Evolutionary conservation across 176 grass and related monocot species (phyloP).

Genomic region (Hordeum vulgare): DNA sequence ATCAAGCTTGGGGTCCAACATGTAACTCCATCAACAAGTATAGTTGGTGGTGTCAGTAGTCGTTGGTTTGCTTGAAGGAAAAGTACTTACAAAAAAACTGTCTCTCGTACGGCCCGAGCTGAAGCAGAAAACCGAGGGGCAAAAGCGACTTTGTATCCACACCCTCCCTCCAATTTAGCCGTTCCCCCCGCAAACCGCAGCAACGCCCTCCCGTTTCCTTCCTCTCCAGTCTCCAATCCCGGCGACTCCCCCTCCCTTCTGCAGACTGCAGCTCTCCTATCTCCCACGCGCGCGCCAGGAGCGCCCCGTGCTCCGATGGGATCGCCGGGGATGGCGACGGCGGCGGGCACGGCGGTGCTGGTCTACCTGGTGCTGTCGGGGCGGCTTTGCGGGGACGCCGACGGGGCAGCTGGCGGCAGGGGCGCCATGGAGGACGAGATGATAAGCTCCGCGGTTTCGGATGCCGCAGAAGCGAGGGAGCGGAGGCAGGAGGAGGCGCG

Average conservation of each 20-base stretch:
- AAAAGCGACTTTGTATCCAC: not conserved
- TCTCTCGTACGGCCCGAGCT: not conserved
- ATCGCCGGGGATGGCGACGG: conserved; percentile 41
- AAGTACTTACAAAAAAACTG: not conserved
- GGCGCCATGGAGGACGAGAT: conserved; percentile 11
- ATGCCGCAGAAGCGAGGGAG: not conserved
- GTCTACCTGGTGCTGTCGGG: conserved; percentile 64
- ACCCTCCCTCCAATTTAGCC: conserved; percentile 30
- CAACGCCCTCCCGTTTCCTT: not conserved
- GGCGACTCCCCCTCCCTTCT: not conserved
- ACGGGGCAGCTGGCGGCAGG: not conserved
- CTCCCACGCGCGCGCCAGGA: not conserved
- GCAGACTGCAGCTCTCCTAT: not conserved
- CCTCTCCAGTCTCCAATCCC: not conserved
- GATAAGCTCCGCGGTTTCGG: conserved; percentile 16
- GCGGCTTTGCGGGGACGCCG: conserved; percentile 41
- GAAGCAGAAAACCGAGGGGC: not conserved
- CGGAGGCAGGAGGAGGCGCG: conserved; percentile 27
- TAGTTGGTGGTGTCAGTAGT: not conserved
- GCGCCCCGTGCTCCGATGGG: conserved; percentile 23
- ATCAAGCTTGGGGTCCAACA: not conserved
- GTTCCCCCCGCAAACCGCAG: not conserved
- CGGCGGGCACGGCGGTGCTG: conserved; percentile 63
- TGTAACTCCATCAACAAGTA: not conserved
- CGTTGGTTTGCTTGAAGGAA: not conserved